Evolutionary conservation across 2,329 filamentous ascomycete species (phyloP).

Genomic region (Arthrobotrys sphaeroides): DNA sequence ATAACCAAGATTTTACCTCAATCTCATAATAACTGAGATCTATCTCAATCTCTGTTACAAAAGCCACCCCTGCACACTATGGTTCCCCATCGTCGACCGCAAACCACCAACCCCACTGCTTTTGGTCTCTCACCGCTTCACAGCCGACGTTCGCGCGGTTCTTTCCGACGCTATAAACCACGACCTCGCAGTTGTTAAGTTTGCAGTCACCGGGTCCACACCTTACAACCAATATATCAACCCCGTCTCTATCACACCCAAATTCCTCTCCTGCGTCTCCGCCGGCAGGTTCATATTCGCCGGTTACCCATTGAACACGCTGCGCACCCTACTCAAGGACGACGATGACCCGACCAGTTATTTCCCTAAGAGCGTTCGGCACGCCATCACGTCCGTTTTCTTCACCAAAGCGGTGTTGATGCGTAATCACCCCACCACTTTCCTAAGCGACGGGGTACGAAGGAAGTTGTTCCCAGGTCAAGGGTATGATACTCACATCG

Average conservation of each 20-base stretch:
- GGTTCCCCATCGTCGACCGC: not conserved
- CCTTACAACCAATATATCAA: not conserved
- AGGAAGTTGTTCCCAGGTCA: not conserved
- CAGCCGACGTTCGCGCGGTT: not conserved
- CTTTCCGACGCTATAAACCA: not conserved
- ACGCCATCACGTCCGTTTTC: not conserved
- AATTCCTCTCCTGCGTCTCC: not conserved
- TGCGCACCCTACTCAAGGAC: not conserved
- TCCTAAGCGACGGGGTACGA: not conserved
- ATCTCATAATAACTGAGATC: too few species aligned
- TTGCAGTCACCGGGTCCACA: not conserved
- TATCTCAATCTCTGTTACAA: too few species aligned
- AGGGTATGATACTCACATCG: not conserved
- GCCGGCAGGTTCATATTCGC: not conserved
- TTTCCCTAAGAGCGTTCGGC: not conserved
- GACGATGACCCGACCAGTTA: not conserved
- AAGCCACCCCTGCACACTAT: not conserved
- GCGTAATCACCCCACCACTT: not conserved
- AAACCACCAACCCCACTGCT: not conserved
- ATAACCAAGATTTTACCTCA: too few species aligned
- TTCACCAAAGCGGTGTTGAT: not conserved
- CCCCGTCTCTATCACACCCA: not conserved
- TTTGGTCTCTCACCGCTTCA: conserved; percentile 1
- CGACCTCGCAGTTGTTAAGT: not conserved
- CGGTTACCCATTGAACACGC: not conserved